phyloP scores from a whole-genome alignment of 2,329 filamentous ascomycete species.

The Colletotrichum falcatum region DNA sequence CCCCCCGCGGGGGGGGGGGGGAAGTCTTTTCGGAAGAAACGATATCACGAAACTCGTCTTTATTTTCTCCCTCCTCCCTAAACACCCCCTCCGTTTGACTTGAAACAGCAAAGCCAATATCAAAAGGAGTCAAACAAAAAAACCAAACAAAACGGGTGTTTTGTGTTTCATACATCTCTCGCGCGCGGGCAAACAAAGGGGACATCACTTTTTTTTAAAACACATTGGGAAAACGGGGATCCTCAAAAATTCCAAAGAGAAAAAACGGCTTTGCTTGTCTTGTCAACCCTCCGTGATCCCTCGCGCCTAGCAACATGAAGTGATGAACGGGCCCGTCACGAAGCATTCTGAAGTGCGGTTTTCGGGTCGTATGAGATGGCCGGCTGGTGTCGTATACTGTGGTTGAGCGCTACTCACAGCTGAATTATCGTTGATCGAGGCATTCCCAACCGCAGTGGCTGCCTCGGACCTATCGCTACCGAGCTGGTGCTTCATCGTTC shows the following conservation, averaged over 20 bases:
- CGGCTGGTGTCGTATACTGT: neutral
- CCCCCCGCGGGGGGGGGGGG: neutral
- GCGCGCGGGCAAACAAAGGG: constrained; percentile 16
- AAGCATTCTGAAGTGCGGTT: neutral
- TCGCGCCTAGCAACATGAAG: neutral
- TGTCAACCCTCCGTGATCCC: constrained; percentile 9
- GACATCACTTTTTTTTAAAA: constrained; percentile 20
- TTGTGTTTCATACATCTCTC: constrained; percentile 29
- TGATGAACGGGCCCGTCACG: neutral
- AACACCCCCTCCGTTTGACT: constrained; percentile 26
- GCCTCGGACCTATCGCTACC: neutral
- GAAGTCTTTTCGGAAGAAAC: constrained; percentile 24
- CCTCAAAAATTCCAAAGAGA: constrained; percentile 37
- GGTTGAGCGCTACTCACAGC: neutral
- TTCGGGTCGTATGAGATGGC: neutral
- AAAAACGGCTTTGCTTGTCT: constrained; percentile 28
- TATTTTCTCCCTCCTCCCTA: constrained; percentile 3
- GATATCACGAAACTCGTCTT: constrained; percentile 31
- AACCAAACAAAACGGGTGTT: constrained; percentile 23
- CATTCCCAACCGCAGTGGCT: neutral
- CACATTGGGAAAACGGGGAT: constrained; percentile 32
- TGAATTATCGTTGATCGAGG: too few relatives aligned
- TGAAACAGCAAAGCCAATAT: constrained; percentile 34
- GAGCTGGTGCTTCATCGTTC: too few relatives aligned
- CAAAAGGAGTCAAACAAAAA: constrained; percentile 41